These are phyloP conservation scores for Globisporangium sylvaticum DNA, from an alignment of 352 stramenopile species.

Conservation along the genomic window DNA sequence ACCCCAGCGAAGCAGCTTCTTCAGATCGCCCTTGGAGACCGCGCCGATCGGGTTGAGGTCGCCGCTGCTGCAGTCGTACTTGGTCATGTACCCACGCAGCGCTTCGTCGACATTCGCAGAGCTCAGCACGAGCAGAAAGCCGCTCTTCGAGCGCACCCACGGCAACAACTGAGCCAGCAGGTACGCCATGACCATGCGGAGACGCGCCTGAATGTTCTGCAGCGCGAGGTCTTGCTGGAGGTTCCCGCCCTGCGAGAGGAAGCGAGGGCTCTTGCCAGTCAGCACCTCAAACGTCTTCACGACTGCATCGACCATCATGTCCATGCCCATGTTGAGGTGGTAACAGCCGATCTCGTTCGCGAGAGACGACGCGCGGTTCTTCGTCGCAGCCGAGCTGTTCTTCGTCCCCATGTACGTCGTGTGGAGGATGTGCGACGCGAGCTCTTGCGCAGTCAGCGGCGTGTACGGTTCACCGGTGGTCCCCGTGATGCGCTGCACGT, in stretches of 20 bases:
- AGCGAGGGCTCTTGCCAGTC: constrained; percentile 89
- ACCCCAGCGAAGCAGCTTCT: constrained; percentile 92
- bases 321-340: constrained; percentile 94
- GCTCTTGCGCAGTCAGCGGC: constrained; percentile 75
- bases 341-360: constrained; percentile 94
- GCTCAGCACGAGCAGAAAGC: constrained; percentile 97
- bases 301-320: constrained; percentile 91
- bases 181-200: constrained; percentile 98
- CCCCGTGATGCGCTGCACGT: constrained; percentile 83
- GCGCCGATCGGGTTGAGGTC: constrained; percentile 98
- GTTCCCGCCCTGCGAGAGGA: constrained; percentile 87
- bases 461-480: constrained; percentile 51
- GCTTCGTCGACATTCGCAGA: constrained; percentile 98
- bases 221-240: constrained; percentile 94
- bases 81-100: constrained; percentile 98
- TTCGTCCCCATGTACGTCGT: constrained; percentile 98
- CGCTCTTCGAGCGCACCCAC: constrained; percentile 91
- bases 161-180: constrained; percentile 96
- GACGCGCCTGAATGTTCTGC: constrained; percentile 97
- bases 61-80: constrained; percentile 98
- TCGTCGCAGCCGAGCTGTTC: constrained; percentile 92
- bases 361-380: constrained; percentile 85
- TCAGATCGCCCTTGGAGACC: constrained; percentile 95
- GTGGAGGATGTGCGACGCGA: constrained; percentile 93
- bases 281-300: constrained; percentile 74